Evolutionary conservation across 1,139 yeast genomes (phyloP), one percentile per base, ranked within the genome.

Genomic region (Pichia sp.): DNA sequence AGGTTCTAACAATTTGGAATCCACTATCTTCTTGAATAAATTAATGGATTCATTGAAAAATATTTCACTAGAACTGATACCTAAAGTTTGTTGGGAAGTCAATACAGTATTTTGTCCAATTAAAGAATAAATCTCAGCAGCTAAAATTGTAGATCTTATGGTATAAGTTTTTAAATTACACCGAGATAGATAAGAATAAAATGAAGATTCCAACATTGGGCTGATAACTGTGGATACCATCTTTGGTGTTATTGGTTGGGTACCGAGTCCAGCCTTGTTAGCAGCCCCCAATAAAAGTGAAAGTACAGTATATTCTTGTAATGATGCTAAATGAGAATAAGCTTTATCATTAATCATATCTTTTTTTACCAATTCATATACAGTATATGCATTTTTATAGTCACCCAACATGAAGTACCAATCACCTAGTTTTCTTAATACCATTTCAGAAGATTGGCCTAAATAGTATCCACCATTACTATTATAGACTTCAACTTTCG

Each of bases 401-500:
- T 92, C 97, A 42, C 90, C 79, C 29, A 90, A 69, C 79, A 92
- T 86, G 58, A 92, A 78, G 7, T 92, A 81, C 88, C 95, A 88
- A 65, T 92, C 98, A 0, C 95, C 97, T 40, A 92, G 69, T 60
- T 86, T 85, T 45, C 97, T 71, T 34, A 89, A 73, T 43, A 79
- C 75, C 58, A 88, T 87, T 59, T 89, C 97, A 0, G 85, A 78
- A 0, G 90, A 73, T 1, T 79, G 68, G 44, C 77, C 76, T 47
- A 75, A 69, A 62, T 86, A 86, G 53, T 70, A 78, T 2, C 66
- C 64, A n/a, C 55, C 62, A 7, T 46, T 37, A 0, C 51, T 37
- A 49, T 59, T 56, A 53, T 56, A 60, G 4, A 59, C 44, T 1
- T 53, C 29, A 10, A 26, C 39, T 6, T 27, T 36, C 10, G 30